Evolutionary conservation across 164 flowering plant genomes (phyloP).

Genomic region (Aristolochia contorta): DNA sequence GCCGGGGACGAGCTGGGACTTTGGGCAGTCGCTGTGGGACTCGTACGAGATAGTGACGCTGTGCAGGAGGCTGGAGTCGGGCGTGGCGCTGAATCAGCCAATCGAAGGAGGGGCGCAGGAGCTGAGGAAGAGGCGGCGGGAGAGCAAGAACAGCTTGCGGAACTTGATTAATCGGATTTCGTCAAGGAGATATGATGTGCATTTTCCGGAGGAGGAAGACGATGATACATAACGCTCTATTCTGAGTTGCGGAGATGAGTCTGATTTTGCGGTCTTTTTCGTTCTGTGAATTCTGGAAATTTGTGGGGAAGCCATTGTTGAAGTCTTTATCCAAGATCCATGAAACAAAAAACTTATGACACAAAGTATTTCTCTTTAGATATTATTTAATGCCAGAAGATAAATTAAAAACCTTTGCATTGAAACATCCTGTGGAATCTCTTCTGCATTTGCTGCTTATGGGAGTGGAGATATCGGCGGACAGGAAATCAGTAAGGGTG

Average conservation of each 20-base stretch:
- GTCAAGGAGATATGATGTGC: constrained; percentile 38
- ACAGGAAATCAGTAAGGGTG: no score
- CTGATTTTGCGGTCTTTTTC: no score
- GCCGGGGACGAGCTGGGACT: constrained; percentile 58
- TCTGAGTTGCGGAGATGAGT: not conserved
- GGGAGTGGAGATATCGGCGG: no score
- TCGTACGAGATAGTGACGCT: constrained; percentile 76
- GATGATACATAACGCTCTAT: not conserved
- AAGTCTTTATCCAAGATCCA: no score
- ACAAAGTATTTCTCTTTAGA: no score
- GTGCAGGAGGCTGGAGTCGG: constrained; percentile 58
- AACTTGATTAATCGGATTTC: constrained; percentile 40
- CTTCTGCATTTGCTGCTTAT: no score
- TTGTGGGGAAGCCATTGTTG: no score
- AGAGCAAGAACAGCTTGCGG: constrained; percentile 73
- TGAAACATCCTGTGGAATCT: no score
- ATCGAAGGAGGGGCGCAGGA: constrained; percentile 7
- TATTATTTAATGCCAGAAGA: no score
- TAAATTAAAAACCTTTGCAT: no score
- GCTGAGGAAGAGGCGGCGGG: constrained; percentile 26
- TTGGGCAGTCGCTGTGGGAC: constrained; percentile 71
- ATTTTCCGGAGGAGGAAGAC: not conserved
- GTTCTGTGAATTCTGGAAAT: no score
- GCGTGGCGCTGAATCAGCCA: constrained; percentile 34
- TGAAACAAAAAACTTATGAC: no score